Evolutionary conservation across 306 rosid genomes (phyloP).

Genomic region (Malus fusca): DNA sequence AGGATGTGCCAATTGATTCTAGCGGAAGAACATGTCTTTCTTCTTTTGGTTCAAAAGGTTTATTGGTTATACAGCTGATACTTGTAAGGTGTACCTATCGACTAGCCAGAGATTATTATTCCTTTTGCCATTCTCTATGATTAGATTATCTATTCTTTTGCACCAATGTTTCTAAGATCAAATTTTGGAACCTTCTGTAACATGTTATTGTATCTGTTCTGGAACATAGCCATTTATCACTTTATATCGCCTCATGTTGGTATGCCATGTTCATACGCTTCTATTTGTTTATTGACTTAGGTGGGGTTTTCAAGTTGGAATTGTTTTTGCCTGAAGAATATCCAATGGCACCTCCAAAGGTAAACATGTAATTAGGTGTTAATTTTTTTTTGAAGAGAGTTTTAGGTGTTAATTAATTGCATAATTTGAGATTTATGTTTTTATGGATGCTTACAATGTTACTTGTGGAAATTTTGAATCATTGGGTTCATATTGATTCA

Average conservation of each 20-base stretch:
- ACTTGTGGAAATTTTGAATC: not conserved
- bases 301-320: slow-evolving; percentile 97
- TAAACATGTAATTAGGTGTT: slow-evolving; percentile 1
- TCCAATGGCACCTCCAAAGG: slow-evolving; percentile 99
- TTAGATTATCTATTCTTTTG: not conserved
- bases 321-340: slow-evolving; percentile 94
- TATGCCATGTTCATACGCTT: no score
- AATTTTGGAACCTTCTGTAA: not conserved
- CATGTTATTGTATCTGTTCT: not conserved
- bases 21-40: not conserved
- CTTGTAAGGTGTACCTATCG: not conserved
- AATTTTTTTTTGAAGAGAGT: no score
- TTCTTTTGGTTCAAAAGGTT: not conserved
- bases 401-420: not conserved
- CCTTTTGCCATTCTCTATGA: no score
- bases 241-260: not conserved
- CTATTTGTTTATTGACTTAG: slow-evolving; percentile 27
- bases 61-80: not conserved
- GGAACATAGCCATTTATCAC: not conserved
- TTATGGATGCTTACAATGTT: not conserved
- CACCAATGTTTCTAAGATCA: not conserved
- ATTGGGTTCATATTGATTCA: not conserved
- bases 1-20: not conserved
- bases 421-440: not conserved
- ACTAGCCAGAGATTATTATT: not conserved